These are phyloP conservation scores for Ormosia emarginata DNA, from an alignment of 306 rosid genomes.

Conservation along the genomic window DNA sequence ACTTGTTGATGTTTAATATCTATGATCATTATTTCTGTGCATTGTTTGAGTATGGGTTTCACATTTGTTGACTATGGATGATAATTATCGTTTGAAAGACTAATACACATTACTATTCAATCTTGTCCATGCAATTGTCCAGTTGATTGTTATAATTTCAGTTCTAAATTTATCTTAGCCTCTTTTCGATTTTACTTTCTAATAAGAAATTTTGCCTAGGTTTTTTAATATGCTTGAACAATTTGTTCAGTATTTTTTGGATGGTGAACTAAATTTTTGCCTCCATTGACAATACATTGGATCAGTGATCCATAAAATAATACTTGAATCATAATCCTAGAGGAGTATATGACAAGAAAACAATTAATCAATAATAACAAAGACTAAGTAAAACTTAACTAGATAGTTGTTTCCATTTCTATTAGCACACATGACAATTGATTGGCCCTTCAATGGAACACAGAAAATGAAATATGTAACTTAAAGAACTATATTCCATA, in stretches of 20 bases:
- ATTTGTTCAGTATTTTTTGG: not conserved
- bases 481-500: slow-evolving; percentile 56
- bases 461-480: slow-evolving; percentile 25
- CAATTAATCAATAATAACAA: not conserved
- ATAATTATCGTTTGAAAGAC: not conserved
- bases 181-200: slow-evolving; percentile 7
- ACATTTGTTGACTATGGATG: not conserved
- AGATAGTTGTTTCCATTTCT: slow-evolving; percentile 10
- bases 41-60: not conserved
- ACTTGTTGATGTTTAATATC: not conserved
- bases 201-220: not conserved
- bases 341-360: not conserved
- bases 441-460: slow-evolving; percentile 13
- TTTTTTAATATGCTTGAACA: not conserved
- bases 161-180: not conserved
- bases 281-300: not conserved
- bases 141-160: slow-evolving; percentile 3
- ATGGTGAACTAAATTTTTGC: slow-evolving; percentile 4
- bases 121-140: not conserved
- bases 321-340: slow-evolving; percentile 10
- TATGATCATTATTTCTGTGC: not conserved
- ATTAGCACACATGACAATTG: slow-evolving; percentile 3
- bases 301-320: not conserved
- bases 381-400: slow-evolving; percentile 5
- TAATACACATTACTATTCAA: not conserved